A percentile compares a stretch with the other conserved stretches of the same genome.
Conservation (phyloP, 1,284 basidiomycete genomes). For the Ceratobasidium sp. region DNA sequence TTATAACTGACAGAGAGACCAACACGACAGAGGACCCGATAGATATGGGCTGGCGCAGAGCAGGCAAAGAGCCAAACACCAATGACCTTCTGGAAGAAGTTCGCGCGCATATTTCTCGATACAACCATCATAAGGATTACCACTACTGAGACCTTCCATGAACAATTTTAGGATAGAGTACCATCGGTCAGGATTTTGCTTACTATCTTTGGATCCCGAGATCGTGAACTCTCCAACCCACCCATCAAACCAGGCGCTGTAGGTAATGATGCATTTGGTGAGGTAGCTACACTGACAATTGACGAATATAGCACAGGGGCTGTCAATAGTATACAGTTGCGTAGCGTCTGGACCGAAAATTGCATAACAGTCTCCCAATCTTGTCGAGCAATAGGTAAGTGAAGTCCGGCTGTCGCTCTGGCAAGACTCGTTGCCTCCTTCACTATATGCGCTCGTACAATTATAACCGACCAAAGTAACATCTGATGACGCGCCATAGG, state of each 20-base stretch:
- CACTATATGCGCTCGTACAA: no score
- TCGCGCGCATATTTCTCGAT: not conserved
- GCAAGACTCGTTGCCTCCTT: not conserved
- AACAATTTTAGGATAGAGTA: no score
- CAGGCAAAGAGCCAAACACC: conserved; percentile 14
- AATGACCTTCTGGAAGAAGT: conserved; percentile 28
- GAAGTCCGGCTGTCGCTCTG: not conserved
- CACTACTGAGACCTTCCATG: conserved; percentile 9
- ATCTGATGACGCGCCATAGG: no score
- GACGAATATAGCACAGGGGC: not conserved
- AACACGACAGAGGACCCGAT: conserved; percentile 3
- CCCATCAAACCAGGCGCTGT: not conserved
- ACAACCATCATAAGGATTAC: not conserved
- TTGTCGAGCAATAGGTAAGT: not conserved
- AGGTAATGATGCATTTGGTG: not conserved
- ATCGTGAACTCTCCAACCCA: not conserved
- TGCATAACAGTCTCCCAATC: not conserved
- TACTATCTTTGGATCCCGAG: not conserved
- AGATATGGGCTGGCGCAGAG: conserved; percentile 1
- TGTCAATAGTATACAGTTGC: not conserved
- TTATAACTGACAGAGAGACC: conserved; percentile 9
- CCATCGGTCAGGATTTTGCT: no score
- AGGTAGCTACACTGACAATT: not conserved
- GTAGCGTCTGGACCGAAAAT: not conserved
- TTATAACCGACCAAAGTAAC: no score